These are phyloP conservation scores for Periconia sp. DNA, from an alignment of 2,329 filamentous ascomycete species.

Conservation along the genomic window DNA sequence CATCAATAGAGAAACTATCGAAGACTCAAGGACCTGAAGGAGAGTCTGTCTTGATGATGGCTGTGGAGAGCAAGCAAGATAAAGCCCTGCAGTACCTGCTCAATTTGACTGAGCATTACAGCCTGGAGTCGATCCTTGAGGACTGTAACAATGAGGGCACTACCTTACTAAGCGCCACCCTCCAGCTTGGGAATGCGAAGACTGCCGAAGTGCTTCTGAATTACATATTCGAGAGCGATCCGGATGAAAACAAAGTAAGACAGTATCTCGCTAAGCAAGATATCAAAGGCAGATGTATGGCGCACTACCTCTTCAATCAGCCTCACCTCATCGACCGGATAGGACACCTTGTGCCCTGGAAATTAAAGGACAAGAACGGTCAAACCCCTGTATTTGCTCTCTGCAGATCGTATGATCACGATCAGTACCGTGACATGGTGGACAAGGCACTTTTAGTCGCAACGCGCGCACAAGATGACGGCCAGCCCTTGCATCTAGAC, in stretches of 20 bases:
- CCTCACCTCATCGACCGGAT: constrained; percentile 80
- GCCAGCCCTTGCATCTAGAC: constrained; percentile 82
- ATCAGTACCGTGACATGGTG: constrained; percentile 86
- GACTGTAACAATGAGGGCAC: constrained; percentile 91
- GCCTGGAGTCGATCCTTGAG: constrained; percentile 72
- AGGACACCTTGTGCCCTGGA: constrained; percentile 82
- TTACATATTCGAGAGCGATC: constrained; percentile 65
- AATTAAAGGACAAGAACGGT: constrained; percentile 90
- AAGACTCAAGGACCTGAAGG: constrained; percentile 74
- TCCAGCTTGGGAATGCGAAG: constrained; percentile 79
- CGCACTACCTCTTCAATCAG: constrained; percentile 95
- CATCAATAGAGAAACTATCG: constrained; percentile 78
- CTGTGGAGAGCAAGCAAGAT: constrained; percentile 65
- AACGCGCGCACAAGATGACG: constrained; percentile 75
- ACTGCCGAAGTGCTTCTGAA: constrained; percentile 78
- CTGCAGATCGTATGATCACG: constrained; percentile 93
- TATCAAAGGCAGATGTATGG: constrained; percentile 82
- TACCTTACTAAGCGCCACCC: constrained; percentile 85
- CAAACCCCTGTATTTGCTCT: constrained; percentile 97
- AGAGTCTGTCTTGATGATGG: constrained; percentile 75
- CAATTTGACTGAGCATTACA: constrained; percentile 76
- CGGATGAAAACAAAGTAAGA: constrained; percentile 62
- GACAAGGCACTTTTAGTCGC: constrained; percentile 78
- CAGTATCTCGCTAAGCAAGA: constrained; percentile 80
- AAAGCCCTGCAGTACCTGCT: constrained; percentile 81